A percentile compares a stretch with the other conserved stretches of the same genome.
Evolutionary conservation across 1,284 basidiomycete species (phyloP).

Genomic region (Agroathelia rolfsii): DNA sequence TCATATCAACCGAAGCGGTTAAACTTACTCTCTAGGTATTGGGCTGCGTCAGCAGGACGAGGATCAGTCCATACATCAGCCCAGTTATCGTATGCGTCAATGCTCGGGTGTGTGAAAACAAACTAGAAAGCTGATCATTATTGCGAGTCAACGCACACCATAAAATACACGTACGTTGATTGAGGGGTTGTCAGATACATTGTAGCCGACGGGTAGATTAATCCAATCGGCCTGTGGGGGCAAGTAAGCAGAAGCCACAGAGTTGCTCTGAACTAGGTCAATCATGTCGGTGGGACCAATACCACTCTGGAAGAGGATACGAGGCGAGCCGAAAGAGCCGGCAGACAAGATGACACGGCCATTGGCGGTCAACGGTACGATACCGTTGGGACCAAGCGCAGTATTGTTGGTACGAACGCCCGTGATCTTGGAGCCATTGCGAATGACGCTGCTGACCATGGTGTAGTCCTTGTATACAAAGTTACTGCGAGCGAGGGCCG

Average conservation of each 20-base stretch:
- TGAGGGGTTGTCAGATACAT: constrained; percentile 32
- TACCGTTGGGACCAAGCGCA: constrained; percentile 26
- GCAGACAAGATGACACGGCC: constrained; percentile 31
- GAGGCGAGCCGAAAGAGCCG: constrained; percentile 28
- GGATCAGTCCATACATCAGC: constrained; percentile 27
- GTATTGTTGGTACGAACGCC: constrained; percentile 34
- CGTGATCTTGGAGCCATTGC: constrained; percentile 30
- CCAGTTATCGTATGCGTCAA: constrained; percentile 39
- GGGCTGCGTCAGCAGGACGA: constrained; percentile 26
- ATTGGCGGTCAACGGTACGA: constrained; percentile 28
- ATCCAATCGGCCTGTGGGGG: constrained; percentile 27
- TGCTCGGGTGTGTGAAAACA: constrained; percentile 31
- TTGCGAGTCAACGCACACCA: neutral
- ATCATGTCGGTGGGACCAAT: constrained; percentile 46
- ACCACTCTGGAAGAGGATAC: constrained; percentile 32
- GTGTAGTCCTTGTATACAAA: constrained; percentile 26
- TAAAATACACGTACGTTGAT: constrained; percentile 23
- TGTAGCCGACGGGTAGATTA: constrained; percentile 28
- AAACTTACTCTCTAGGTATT: too few relatives aligned
- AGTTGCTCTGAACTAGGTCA: constrained; percentile 34
- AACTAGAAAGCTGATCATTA: constrained; percentile 14
- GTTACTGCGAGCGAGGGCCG: constrained; percentile 27
- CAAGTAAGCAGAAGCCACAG: constrained; percentile 24
- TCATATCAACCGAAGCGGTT: too few relatives aligned
- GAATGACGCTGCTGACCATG: constrained; percentile 26